Conservation (phyloP, 768 basidiomycete species). For the Porphyrellus cyaneotinctus region DNA sequence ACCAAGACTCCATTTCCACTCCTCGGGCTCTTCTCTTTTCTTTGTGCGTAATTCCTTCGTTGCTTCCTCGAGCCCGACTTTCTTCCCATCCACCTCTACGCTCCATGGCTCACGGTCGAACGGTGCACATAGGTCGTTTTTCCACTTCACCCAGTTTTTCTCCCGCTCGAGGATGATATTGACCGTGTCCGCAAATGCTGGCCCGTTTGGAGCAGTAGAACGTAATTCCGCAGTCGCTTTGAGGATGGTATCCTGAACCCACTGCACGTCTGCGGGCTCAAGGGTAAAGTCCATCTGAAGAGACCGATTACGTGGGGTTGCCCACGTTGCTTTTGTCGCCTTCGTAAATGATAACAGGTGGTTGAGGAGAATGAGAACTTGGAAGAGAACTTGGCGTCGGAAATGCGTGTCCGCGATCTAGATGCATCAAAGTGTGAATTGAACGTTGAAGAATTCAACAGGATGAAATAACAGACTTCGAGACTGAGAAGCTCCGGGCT, state of each 20-base stretch:
- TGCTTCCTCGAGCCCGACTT: conserved; percentile 58
- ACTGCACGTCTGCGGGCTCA: conserved; percentile 60
- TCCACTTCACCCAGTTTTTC: conserved; percentile 89
- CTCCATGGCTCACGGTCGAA: conserved; percentile 74
- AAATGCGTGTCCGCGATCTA: conserved; percentile 90
- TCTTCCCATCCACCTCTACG: conserved; percentile 43
- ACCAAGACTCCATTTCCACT: conserved; percentile 65
- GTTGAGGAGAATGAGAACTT: conserved; percentile 71
- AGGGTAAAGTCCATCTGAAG: conserved; percentile 82
- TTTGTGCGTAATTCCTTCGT: conserved; percentile 49
- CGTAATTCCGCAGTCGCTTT: conserved; percentile 56
- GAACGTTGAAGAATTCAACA: conserved; percentile 1
- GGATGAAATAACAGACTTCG: conserved; percentile 52
- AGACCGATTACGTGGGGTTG: conserved; percentile 65
- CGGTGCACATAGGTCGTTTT: conserved; percentile 73
- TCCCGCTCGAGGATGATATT: conserved; percentile 71
- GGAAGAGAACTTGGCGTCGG: conserved; percentile 89
- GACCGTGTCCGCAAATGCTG: conserved; percentile 72
- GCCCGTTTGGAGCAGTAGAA: conserved; percentile 74
- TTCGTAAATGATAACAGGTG: conserved; percentile 76
- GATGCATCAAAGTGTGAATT: conserved; percentile 10
- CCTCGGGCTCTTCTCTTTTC: conserved; percentile 53
- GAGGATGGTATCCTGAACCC: conserved; percentile 68
- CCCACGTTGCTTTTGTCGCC: conserved; percentile 56
- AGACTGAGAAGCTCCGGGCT: conserved; percentile 82